phyloP scores from a whole-genome alignment of 1,284 basidiomycete genomes.

The Leccinum pseudoinsigne region DNA sequence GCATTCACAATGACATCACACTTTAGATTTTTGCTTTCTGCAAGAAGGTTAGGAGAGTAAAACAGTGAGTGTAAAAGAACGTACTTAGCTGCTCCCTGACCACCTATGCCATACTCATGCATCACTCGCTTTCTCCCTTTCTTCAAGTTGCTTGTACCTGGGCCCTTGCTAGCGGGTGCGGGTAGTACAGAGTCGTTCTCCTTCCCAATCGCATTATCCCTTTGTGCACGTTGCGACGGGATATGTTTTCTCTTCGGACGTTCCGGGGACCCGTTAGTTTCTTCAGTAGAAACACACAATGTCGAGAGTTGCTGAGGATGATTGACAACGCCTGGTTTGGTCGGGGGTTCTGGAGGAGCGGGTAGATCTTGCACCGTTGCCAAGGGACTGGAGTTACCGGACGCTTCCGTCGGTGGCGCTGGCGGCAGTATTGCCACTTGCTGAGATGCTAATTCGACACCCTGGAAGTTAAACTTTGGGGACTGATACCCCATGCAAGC shows the following conservation, averaged over 20 bases:
- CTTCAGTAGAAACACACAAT: neutral
- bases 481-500: neutral
- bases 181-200: neutral
- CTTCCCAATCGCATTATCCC: neutral
- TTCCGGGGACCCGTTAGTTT: neutral
- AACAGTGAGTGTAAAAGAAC: neutral
- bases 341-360: neutral
- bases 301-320: neutral
- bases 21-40: neutral
- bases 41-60: neutral
- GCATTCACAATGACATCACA: neutral
- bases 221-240: neutral
- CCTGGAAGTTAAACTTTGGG: neutral
- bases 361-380: neutral
- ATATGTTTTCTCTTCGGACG: neutral
- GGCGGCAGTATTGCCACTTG: neutral
- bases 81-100: neutral
- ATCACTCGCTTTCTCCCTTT: neutral
- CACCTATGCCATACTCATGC: neutral
- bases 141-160: neutral
- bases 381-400: neutral
- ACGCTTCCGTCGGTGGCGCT: no score
- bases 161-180: neutral
- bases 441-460: neutral
- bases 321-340: neutral